These are phyloP conservation scores for Rhododendron simsii DNA, from an alignment of 148 eudicot species.

Conservation along the genomic window DNA sequence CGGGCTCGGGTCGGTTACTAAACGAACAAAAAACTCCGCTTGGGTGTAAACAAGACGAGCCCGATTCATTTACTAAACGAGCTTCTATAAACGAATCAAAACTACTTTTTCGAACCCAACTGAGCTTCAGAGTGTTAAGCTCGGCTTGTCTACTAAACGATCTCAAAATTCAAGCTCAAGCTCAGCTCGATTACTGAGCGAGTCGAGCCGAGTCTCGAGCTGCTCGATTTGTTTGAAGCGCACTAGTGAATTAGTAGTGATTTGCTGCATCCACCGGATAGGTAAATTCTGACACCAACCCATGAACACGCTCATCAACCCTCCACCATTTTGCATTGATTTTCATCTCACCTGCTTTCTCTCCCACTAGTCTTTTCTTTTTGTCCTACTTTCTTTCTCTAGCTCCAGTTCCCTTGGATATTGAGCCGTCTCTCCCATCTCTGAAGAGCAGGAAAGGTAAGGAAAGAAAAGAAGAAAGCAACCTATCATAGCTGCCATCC, in stretches of 20 bases:
- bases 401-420: conserved; percentile 17
- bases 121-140: background rate
- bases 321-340: conserved; percentile 4
- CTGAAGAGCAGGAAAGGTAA: background rate
- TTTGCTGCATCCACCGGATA: background rate
- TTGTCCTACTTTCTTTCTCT: conserved; percentile 4
- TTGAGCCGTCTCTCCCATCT: conserved; percentile 2
- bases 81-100: no score
- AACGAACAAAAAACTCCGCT: background rate
- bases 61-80: no score
- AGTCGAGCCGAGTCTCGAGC: background rate
- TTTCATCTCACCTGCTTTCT: background rate
- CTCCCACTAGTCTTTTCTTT: background rate
- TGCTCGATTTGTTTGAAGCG: background rate
- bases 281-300: background rate
- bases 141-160: no score
- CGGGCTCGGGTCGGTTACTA: background rate
- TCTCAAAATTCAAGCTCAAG: no score
- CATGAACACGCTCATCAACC: background rate
- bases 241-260: no score
- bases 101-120: no score
- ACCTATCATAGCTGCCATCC: conserved; percentile 15
- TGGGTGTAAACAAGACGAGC: no score
- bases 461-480: conserved; percentile 23
- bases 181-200: background rate